Evolutionary conservation across 805 yeast species (phyloP), one percentile per base, ranked within the genome.

Genomic region (Hanseniaspora opuntiae): DNA sequence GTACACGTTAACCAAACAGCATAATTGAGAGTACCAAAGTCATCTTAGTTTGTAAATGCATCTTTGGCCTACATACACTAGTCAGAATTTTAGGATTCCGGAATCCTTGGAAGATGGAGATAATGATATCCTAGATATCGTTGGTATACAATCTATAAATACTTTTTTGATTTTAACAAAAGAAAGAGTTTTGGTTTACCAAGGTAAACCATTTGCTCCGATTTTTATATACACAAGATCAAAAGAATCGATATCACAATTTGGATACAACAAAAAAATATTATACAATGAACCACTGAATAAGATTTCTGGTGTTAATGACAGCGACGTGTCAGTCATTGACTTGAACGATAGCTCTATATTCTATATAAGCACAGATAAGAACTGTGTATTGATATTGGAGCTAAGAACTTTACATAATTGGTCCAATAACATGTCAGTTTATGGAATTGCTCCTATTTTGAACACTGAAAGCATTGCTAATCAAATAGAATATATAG

Each of bases 131-230:
- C 28, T 63, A 7, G 62, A 64, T 47, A 56, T 63, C 4, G 37
- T 62, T 8, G 19, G 61, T 10, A 30, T 65, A 12, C 62, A 65
- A 5, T 59, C 61, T 33, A 56, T 61, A 7, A 67, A 67, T 55
- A 56, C 62, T 9, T 39, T 63, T 36, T 52, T 66, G 5, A 48
- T 65, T 37, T 53, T 66, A 20, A 65, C 68, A 4, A 56, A 60
- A 9, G 58, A 60, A 3, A 59, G 68, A 51, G 59, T 66, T 4
- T 52, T 65, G 22, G 55, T 63, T 9, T 67, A 67, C 50, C 65
- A 67, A 52, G 57, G 58, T 44, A 67, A 65, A 53, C 70, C 70
- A 25, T 47, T 63, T 52, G 68, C 68, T 2, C 55, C 65, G 11
- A 60, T 66, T 3, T 61, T 67, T 6, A 57, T 60, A 12, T 66